phyloP scores from a whole-genome alignment of 805 yeast species.

The Kluyveromyces aestuarii region DNA sequence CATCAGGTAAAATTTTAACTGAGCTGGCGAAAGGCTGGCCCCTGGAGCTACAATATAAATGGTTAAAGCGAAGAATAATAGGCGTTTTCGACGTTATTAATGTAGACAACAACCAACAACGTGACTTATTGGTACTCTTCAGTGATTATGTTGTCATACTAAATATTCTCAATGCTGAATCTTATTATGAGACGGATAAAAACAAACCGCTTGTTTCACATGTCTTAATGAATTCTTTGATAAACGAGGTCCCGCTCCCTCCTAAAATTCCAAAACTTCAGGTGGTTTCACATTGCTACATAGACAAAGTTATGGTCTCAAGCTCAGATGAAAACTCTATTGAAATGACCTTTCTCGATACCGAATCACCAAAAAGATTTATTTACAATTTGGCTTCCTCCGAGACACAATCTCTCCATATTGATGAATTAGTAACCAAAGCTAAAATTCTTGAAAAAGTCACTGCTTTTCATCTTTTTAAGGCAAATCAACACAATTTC shows the following conservation, averaged over 20 bases:
- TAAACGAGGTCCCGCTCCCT: conserved; percentile 72
- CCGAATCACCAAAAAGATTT: conserved; percentile 20
- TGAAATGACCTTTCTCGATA: conserved; percentile 14
- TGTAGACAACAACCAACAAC: conserved; percentile 24
- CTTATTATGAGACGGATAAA: conserved; percentile 12
- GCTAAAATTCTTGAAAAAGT: conserved; percentile 70
- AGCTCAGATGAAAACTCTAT: conserved; percentile 25
- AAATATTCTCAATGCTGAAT: conserved; percentile 37
- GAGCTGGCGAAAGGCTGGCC: conserved; percentile 89
- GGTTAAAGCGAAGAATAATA: conserved; percentile 80
- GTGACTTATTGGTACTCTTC: conserved; percentile 63
- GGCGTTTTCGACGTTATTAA: conserved; percentile 51
- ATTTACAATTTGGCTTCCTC: conserved; percentile 17
- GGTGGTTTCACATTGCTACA: conserved; percentile 60
- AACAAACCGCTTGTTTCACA: conserved; percentile 59
- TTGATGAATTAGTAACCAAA: conserved; percentile 40
- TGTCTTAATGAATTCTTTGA: conserved; percentile 79
- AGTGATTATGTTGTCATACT: conserved; percentile 71
- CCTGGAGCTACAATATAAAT: conserved; percentile 71
- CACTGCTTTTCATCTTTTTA: conserved; percentile 82
- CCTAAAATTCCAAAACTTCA: conserved; percentile 55
- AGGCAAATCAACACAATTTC: conserved; percentile 32
- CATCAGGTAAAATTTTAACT: conserved; percentile 80
- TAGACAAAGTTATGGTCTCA: conserved; percentile 46
- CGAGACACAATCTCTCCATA: conserved; percentile 48